These are phyloP conservation scores for Wallacemonas collosoma DNA, from an alignment of 208 protist genomes.

Conservation along the genomic window DNA sequence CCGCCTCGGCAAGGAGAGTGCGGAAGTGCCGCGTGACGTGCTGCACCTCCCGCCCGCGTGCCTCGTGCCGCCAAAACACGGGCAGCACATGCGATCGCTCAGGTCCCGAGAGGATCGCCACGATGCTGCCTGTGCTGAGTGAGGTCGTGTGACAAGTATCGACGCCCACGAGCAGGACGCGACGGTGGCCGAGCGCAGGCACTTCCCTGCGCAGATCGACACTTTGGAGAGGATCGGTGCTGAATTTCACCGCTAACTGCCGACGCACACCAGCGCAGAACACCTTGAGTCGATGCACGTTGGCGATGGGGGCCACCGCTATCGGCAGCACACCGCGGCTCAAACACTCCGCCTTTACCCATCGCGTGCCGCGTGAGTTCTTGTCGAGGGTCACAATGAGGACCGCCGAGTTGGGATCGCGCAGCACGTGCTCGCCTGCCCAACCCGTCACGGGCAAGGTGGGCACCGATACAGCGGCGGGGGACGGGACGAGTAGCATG, in stretches of 20 bases:
- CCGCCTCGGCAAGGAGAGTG: constrained; percentile 34
- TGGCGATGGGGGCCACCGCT: constrained; percentile 39
- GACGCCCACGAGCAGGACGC: constrained; percentile 79
- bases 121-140: constrained; percentile 62
- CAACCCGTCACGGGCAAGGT: neutral
- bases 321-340: constrained; percentile 71
- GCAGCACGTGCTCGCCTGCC: constrained; percentile 12
- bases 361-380: constrained; percentile 63
- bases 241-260: constrained; percentile 62
- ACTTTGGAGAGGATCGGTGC: constrained; percentile 69
- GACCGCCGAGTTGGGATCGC: constrained; percentile 59
- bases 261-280: constrained; percentile 42
- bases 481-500: constrained; percentile 32
- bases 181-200: constrained; percentile 51
- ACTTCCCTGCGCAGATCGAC: constrained; percentile 66
- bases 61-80: constrained; percentile 80
- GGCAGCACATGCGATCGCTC: constrained; percentile 65
- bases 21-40: constrained; percentile 65
- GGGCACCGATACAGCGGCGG: neutral
- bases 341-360: constrained; percentile 81
- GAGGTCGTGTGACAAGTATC: constrained; percentile 86
- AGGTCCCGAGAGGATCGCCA: constrained; percentile 66
- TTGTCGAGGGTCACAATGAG: constrained; percentile 64
- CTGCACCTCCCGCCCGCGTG: constrained; percentile 61
- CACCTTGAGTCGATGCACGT: constrained; percentile 34